phyloP scores from a whole-genome alignment of 106 monocot genomes.

The Acorus gramineus region DNA sequence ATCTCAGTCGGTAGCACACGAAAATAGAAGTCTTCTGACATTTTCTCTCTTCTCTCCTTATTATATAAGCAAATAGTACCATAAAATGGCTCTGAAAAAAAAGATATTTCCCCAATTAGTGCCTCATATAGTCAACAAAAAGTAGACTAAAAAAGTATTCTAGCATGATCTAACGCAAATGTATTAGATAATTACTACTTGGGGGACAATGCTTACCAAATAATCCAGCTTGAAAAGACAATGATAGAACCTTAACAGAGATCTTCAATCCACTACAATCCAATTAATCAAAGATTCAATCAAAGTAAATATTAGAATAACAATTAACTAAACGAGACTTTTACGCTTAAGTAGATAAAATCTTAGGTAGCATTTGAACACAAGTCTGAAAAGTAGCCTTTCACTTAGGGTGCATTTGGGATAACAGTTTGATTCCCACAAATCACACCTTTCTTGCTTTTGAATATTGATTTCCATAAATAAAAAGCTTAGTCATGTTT shows the following conservation, averaged over 20 bases:
- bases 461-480: too few species aligned
- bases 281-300: slow-evolving; percentile 1
- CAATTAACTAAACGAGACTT: not conserved
- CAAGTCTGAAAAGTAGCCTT: too few species aligned
- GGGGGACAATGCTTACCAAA: slow-evolving; percentile 34
- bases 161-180: not conserved
- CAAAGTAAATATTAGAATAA: not conserved
- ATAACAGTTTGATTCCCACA: too few species aligned
- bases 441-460: too few species aligned
- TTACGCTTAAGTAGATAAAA: too few species aligned
- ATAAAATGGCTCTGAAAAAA: slow-evolving; percentile 77
- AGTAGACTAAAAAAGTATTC: not conserved
- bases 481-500: too few species aligned
- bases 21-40: slow-evolving; percentile 96
- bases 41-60: slow-evolving; percentile 85
- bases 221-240: slow-evolving; percentile 92
- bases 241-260: slow-evolving; percentile 78
- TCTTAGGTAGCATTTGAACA: too few species aligned
- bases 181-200: too few species aligned
- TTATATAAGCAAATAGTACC: slow-evolving; percentile 99
- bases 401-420: too few species aligned
- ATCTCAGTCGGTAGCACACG: slow-evolving; percentile 59
- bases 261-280: slow-evolving; percentile 79
- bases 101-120: not conserved
- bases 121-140: not conserved